Conservation (phyloP, 495 filamentous ascomycete species). For the Talaromyces wortmannii region DNA sequence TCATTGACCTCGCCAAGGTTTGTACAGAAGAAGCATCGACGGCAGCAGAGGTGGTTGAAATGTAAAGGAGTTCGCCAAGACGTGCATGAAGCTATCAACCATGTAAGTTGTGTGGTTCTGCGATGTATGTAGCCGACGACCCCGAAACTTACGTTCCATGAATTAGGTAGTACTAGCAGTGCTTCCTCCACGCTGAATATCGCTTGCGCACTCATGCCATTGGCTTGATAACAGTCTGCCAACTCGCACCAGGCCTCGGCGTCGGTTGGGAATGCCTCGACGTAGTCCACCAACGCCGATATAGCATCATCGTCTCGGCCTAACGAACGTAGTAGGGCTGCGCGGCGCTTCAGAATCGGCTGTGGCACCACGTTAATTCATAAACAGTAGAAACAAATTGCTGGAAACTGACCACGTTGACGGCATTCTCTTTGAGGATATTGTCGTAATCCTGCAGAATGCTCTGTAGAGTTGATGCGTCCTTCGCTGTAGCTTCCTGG, state of each 20-base stretch:
- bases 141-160: conserved; percentile 73
- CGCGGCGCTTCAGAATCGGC: conserved; percentile 81
- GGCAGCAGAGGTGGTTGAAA: conserved; percentile 48
- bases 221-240: conserved; percentile 71
- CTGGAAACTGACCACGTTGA: conserved; percentile 62
- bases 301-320: conserved; percentile 65
- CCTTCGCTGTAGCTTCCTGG: conserved; percentile 73
- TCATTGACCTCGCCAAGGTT: conserved; percentile 61
- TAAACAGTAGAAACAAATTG: not conserved
- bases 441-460: conserved; percentile 72
- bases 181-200: conserved; percentile 89
- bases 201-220: conserved; percentile 72
- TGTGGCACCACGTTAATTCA: conserved; percentile 20
- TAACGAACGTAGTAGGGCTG: conserved; percentile 71
- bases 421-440: conserved; percentile 63
- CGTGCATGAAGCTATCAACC: conserved; percentile 69
- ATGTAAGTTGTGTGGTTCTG: too few relatives aligned
- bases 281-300: conserved; percentile 60
- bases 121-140: not conserved
- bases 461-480: conserved; percentile 52
- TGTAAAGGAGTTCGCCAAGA: conserved; percentile 74
- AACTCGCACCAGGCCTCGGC: conserved; percentile 93
- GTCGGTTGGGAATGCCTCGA: conserved; percentile 83
- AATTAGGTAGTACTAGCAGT: conserved; percentile 78
- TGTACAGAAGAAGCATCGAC: conserved; percentile 32